Evolutionary conservation across 192 early-diverging fungal species (phyloP), one percentile per base, ranked within the genome.

Genomic region (Cladochytrium replicatum): DNA sequence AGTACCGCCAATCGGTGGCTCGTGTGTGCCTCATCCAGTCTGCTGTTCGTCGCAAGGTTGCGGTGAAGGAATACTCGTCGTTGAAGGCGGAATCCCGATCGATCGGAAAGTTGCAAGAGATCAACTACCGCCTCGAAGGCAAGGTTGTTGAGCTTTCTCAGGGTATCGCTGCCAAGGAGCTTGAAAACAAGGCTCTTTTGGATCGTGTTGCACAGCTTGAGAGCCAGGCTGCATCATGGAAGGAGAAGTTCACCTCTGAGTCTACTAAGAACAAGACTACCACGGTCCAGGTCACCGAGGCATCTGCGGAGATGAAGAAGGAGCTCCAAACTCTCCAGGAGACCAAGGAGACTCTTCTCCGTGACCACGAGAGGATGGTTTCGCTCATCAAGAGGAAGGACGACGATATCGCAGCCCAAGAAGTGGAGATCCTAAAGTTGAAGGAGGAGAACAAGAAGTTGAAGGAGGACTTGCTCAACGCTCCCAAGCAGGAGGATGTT

Each of bases 111-210:
- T 82, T 93, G 62, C 89, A 97, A 71, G 87, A 97, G 52, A 78
- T 84, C 26, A 91, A 92, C 27, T 89, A 89, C 64, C 84, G 84
- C 68, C 69, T 99, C 2, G 96, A 99, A 67, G 83, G 78, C 71
- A 97, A 94, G 75, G 88, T 99, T 47, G 82, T 97, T 58, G 89
- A 90, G 62, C 72, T 99, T 48, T 94, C 91, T 27, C 88, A 87
- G 54, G 65, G 67, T 27, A 61, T 93, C 42, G 75, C 75, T 25
- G 60, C 63, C 43, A 67, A 74, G 53, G 75, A 77, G 50, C 72
- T 87, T 50, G 87, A 89, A 58, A 81, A 83, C 61, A 75, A 75
- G 23, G 39, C 46, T 9, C 62, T 81, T 43, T 57, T 64, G 32
- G 75, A 77, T 46, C 74, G 76, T 43, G 59, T 81, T 43, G 50